phyloP scores from a whole-genome alignment of 495 filamentous ascomycete species.

The Entonaema liquescens region DNA sequence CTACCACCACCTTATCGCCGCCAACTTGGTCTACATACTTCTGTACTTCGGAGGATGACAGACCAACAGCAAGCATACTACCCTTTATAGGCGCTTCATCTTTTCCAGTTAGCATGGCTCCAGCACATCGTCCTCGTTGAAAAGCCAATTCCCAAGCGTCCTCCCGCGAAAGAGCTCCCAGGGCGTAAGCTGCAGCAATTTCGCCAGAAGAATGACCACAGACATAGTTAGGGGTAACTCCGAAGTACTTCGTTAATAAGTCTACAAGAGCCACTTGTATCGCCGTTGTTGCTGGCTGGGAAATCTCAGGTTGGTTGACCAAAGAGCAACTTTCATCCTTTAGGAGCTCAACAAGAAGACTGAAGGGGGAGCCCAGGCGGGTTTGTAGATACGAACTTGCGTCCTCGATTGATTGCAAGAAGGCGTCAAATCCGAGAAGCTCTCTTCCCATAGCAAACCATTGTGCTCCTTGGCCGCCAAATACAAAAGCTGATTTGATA shows the following conservation, averaged over 20 bases:
- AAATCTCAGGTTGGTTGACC: conserved; percentile 34
- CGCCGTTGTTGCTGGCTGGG: conserved; percentile 53
- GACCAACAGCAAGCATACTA: conserved; percentile 52
- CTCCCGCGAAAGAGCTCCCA: conserved; percentile 45
- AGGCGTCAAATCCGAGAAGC: conserved; percentile 41
- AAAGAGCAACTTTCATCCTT: conserved; percentile 28
- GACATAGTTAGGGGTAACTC: conserved; percentile 58
- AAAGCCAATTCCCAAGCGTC: conserved; percentile 56
- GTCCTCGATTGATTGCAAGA: conserved; percentile 39
- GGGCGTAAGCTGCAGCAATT: conserved; percentile 52
- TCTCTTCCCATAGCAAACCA: conserved; percentile 58
- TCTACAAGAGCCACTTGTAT: conserved; percentile 59
- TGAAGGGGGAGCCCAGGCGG: neutral
- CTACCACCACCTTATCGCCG: conserved; percentile 37
- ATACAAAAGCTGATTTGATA: conserved; percentile 32
- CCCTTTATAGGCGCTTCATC: conserved; percentile 32
- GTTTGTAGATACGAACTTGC: conserved; percentile 24
- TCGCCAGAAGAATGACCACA: conserved; percentile 73
- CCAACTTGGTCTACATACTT: conserved; percentile 34
- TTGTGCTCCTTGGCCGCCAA: conserved; percentile 46
- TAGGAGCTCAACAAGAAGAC: conserved; percentile 21
- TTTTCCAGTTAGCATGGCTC: conserved; percentile 2
- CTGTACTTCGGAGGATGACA: conserved; percentile 36
- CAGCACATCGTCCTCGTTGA: conserved; percentile 42
- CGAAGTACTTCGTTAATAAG: conserved; percentile 53